A percentile compares a stretch with the other conserved stretches of the same genome.
phyloP scores from a whole-genome alignment of 2,329 filamentous ascomycete species.

The Huntiella moniliformis region DNA sequence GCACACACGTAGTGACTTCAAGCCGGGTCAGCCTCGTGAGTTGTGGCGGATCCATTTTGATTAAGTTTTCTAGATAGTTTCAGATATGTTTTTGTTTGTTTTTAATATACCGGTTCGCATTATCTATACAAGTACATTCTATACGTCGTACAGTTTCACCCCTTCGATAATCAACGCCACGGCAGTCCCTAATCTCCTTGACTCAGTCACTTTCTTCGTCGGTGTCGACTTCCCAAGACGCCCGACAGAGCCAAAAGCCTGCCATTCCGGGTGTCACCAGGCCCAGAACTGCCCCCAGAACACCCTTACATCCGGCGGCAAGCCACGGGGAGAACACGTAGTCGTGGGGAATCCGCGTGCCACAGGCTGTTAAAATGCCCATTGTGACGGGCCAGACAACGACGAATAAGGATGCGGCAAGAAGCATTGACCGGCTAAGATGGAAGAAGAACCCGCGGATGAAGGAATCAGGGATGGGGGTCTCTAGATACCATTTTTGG shows the following conservation, averaged over 20 bases:
- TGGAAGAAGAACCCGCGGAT: conserved; percentile 24
- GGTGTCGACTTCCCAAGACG: conserved; percentile 17
- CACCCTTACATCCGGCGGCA: conserved; percentile 24
- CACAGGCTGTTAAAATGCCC: conserved; percentile 24
- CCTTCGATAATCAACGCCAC: background rate
- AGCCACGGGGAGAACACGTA: no score
- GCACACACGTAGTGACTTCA: conserved; percentile 30
- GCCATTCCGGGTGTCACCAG: conserved; percentile 28
- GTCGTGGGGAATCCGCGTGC: conserved; percentile 14
- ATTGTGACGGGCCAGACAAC: conserved; percentile 26
- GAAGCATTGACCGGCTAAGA: conserved; percentile 21
- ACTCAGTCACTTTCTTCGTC: background rate
- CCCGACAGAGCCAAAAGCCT: conserved; percentile 30
- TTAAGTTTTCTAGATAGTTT: background rate
- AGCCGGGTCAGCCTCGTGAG: conserved; percentile 25
- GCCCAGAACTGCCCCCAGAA: conserved; percentile 28
- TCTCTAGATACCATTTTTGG: conserved; percentile 17
- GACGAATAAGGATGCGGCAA: conserved; percentile 21
- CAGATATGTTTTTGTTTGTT: background rate
- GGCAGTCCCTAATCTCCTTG: background rate
- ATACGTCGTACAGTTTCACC: background rate
- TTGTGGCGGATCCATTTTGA: conserved; percentile 32
- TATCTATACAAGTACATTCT: no score
- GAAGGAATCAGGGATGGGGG: conserved; percentile 13
- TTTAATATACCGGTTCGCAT: background rate